Evolutionary conservation across 495 filamentous ascomycete genomes (phyloP).

Genomic region (Aspergillus hancockii): DNA sequence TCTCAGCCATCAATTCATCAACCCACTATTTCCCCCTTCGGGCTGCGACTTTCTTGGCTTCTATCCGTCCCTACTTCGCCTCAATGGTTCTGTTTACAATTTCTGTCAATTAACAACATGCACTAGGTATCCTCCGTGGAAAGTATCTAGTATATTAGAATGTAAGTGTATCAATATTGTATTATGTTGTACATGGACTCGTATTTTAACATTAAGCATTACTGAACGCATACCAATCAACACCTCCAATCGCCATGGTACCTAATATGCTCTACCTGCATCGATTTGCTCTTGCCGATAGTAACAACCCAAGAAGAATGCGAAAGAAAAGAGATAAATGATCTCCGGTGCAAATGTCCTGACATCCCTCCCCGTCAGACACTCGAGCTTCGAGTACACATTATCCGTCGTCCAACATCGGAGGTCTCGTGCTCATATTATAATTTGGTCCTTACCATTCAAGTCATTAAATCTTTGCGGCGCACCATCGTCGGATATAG

Average conservation of each 20-base stretch:
- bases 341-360: not conserved
- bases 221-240: constrained; percentile 13
- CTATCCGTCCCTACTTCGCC: too few species aligned
- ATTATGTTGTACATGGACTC: not conserved
- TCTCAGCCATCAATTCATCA: not conserved
- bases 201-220: constrained; percentile 25
- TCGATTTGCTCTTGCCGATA: not conserved
- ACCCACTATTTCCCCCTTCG: not conserved
- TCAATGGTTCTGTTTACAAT: too few species aligned
- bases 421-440: constrained; percentile 18
- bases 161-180: not conserved
- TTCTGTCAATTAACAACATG: too few species aligned
- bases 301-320: not conserved
- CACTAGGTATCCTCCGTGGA: too few species aligned
- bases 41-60: not conserved
- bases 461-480: constrained; percentile 22
- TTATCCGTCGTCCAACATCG: constrained; percentile 3
- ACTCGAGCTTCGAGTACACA: constrained; percentile 16
- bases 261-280: not conserved
- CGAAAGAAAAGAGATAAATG: constrained; percentile 3
- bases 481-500: constrained; percentile 12
- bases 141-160: too few species aligned
- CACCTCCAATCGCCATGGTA: too few species aligned
- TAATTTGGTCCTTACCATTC: constrained; percentile 15
- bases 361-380: not conserved